Evolutionary conservation across 257 asterid species (phyloP).

Genomic region (Schizonepeta tenuifolia): DNA sequence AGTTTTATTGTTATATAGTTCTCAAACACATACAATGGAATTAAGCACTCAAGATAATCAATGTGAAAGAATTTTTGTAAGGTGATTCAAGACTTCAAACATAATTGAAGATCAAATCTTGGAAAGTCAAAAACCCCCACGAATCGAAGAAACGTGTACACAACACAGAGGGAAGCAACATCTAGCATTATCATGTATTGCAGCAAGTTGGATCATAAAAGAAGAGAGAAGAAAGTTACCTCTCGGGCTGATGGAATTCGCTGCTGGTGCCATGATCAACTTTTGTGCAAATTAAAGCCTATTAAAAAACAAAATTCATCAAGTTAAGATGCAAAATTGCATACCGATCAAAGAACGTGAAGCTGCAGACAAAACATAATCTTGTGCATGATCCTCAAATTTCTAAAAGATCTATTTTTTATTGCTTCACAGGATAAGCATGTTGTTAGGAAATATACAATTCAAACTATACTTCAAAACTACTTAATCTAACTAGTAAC

Average conservation of each 20-base stretch:
- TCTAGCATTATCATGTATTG: not conserved
- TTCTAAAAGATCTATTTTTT: slow-evolving; percentile 23
- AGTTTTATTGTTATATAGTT: not conserved
- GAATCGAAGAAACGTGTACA: slow-evolving; percentile 7
- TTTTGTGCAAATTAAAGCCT: slow-evolving; percentile 38
- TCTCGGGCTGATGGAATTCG: slow-evolving; percentile 58
- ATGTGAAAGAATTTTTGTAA: not conserved
- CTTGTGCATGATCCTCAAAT: slow-evolving; percentile 36
- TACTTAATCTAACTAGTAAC: not conserved
- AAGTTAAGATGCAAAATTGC: slow-evolving; percentile 11
- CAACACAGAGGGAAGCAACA: slow-evolving; percentile 6
- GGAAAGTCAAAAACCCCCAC: not conserved
- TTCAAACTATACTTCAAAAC: not conserved
- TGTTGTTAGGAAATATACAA: slow-evolving; percentile 20
- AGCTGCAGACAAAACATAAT: slow-evolving; percentile 16
- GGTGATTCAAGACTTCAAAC: slow-evolving; percentile 20
- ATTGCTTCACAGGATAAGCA: slow-evolving; percentile 33
- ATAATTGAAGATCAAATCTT: slow-evolving; percentile 5
- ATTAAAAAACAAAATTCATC: slow-evolving; percentile 29
- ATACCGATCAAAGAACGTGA: slow-evolving; percentile 25
- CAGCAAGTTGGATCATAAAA: not conserved
- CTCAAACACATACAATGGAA: not conserved
- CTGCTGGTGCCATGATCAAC: slow-evolving; percentile 52
- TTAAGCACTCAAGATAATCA: not conserved
- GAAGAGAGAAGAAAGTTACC: slow-evolving; percentile 38